Conservation (phyloP, 192 early-diverging fungal species). For the Spizellomyces sp. region DNA sequence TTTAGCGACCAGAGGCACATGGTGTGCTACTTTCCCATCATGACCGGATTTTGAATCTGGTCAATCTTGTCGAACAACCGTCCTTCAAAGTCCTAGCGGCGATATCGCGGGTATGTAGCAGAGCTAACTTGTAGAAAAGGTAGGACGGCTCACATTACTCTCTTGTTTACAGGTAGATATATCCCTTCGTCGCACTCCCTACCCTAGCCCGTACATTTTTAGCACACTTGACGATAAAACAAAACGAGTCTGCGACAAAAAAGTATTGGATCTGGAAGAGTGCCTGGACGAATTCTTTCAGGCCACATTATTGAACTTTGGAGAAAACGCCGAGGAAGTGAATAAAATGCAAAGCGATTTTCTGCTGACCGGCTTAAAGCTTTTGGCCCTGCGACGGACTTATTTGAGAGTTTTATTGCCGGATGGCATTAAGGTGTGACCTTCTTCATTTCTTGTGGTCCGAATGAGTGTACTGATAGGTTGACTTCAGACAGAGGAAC, state of each 20-base stretch:
- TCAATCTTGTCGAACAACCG: no score
- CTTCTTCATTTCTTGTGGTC: background rate
- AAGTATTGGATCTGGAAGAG: conserved; percentile 53
- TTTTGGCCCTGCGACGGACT: conserved; percentile 41
- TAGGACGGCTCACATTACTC: background rate
- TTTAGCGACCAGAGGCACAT: no score
- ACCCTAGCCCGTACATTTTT: conserved; percentile 39
- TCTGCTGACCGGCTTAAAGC: conserved; percentile 39
- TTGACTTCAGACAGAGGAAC: conserved; percentile 26
- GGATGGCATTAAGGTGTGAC: background rate
- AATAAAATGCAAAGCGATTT: conserved; percentile 50
- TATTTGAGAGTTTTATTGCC: conserved; percentile 33
- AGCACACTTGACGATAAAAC: conserved; percentile 33
- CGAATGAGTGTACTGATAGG: background rate
- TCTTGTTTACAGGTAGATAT: background rate
- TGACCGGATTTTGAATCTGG: background rate
- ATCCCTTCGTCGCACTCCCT: conserved; percentile 13
- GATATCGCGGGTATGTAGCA: background rate
- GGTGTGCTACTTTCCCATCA: conserved; percentile 27
- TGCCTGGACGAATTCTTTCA: conserved; percentile 49
- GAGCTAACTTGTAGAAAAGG: no score
- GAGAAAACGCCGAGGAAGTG: conserved; percentile 50
- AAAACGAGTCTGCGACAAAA: conserved; percentile 44
- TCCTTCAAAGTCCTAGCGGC: no score
- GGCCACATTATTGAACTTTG: conserved; percentile 49